Base-by-base conservation (phyloP, 306 rosid species). In the apple (Malus domestica) region DNA sequence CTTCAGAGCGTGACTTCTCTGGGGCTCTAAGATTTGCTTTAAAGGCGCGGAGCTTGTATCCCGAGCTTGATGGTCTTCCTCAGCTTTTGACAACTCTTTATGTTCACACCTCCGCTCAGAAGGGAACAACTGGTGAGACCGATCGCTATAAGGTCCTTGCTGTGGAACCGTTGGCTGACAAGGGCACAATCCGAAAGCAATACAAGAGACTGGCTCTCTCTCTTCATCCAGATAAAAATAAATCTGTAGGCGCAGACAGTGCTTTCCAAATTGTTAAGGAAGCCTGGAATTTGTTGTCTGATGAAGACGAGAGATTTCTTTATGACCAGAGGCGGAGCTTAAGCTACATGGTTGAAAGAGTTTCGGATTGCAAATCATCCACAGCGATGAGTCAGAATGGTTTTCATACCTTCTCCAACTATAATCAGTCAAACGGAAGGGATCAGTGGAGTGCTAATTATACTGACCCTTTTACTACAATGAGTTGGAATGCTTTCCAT, bases 201-300 rank as follows among this genome's bases (percentile, higher is more conserved):
- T 94, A 82, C 68, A 83, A 83, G 82, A 86, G 80, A 73, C 75
- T 90, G 76, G 93, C 92, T 70, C 85, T 86, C 44, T 15, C 44
- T 68, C 83, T 91, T 73, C 96, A 92, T 74, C 98, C 96, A 7
- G 97, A 90, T 54, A 89, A 84, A 84, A 94, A 94, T 78, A 90
- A 89, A 80, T 89, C 98, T 4, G 82, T 82, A 9, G 98, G 97
- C 33, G 96, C 95, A 1, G 88, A 84, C 19, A 93, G 86, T 58
- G 98, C 98, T 52, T 94, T 92, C 86, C 83, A 73, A 76, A 85
- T 91, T 70, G 29, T 94, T 45, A 64, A 86, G 14, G 87, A 88
- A 79, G 98, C 97, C 61, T 90, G 91, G 93, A 85, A 76, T 25
- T 70, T 81, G 16, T 69, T 93, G 70, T 90, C 96, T 45, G 86